Conservation (phyloP, 148 eudicot species). For the Oxyria digyna region DNA sequence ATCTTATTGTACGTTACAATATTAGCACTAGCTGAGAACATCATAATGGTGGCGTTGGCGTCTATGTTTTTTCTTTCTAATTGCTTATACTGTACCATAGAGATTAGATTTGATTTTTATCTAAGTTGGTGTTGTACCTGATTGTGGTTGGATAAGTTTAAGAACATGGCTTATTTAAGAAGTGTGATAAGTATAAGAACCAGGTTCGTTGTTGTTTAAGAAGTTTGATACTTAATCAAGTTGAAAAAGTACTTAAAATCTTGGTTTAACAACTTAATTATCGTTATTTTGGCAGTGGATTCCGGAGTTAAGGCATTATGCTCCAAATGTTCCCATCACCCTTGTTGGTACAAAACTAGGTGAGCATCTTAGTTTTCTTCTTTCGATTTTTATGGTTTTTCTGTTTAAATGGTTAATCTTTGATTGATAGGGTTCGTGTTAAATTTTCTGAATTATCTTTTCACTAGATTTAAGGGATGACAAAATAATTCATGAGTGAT, state of each 20-base stretch:
- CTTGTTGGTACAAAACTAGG: conserved; percentile 45
- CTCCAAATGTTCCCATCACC: conserved; percentile 39
- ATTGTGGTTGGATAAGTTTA: no score
- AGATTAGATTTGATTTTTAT: no score
- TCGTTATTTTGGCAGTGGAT: conserved; percentile 33
- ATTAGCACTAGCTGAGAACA: no score
- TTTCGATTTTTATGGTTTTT: neutral
- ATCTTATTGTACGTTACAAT: no score
- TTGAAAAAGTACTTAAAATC: neutral
- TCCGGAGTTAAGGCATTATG: conserved; percentile 43
- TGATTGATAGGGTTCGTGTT: neutral
- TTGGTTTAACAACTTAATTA: no score
- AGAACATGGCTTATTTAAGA: no score
- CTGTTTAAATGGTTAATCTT: neutral
- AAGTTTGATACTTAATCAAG: neutral
- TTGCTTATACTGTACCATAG: no score
- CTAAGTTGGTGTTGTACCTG: no score
- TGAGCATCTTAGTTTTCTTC: neutral
- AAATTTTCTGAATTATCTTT: neutral
- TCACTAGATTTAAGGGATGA: conserved; percentile 33
- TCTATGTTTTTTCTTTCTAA: no score
- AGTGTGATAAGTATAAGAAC: no score
- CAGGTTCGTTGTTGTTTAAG: no score
- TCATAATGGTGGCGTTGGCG: no score
- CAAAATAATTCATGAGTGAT: conserved; percentile 29